Evolutionary conservation across 2,329 filamentous ascomycete genomes (phyloP), one percentile per base, ranked within the genome.

Genomic region (Aphanoascus verrucosus): DNA sequence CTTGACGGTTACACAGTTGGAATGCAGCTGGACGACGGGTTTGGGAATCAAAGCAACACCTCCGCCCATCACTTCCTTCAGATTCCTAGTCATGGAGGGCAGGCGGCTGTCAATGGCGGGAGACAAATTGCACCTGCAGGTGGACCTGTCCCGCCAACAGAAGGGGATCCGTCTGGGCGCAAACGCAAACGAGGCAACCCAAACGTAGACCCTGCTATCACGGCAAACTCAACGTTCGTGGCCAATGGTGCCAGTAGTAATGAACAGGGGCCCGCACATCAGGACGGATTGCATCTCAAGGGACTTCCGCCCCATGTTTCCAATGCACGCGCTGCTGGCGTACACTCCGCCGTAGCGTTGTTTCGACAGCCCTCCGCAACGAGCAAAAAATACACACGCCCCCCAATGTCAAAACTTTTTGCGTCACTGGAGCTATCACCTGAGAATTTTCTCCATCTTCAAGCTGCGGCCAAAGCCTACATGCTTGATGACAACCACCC

Each of bases 321-420:
- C 1, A 72, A 76, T 56, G 71, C 74, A 44, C 74, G 74, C 32
- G 69, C 74, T 19, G 71, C 72, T 37, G 77, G 75, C 46, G 69
- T 78, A 4, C 75, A 78, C 63, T 77, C 72, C n/a, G 72, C 77
- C 1, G 74, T 74, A 0, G 76, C 77, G 2, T 66, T 79, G 8
- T 80, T 79, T 58, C 71, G 77, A 11, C 70, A 73, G 43, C 70
- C 72, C 3, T 74, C 66, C 9, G 63, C 72, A 2, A 69, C 69
- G 34, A 72, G 73, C 49, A 78, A 78, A 62, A 80, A 80, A 59
- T 75, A 78, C 59, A 80, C 77, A 0, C 74, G 78, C 0, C 77
- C 77, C 17, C 76, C 78, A 3, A 79, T 80, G 69, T 78, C 76
- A 40, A 79, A 78, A 56, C 67, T 81, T 37, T 80, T 79, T 59